Base-by-base conservation (phyloP, 2,329 filamentous ascomycete species). In the Pleurostoma richardsiae region DNA sequence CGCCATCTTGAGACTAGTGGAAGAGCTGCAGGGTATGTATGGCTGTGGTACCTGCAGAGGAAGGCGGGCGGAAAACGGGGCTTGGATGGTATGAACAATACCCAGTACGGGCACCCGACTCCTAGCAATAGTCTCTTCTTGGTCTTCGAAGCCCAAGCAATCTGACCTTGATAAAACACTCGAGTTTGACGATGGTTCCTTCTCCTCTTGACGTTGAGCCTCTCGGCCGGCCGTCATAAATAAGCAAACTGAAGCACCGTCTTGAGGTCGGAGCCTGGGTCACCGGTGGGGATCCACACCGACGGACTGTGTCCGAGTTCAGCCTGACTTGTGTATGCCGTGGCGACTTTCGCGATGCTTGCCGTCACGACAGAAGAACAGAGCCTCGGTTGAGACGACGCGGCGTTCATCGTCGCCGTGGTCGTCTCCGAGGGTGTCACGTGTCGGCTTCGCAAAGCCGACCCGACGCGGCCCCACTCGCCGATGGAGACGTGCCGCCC, bases 381-480 rank as follows among this genome's bases (percentile, higher is more conserved):
- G 19, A 19, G 19, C 19, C 19, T 19, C 19, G 19, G 19, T 19
- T 19, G 19, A 19, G 19, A 19, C 19, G 19, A 19, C 19, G 19
- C 19, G 19, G 10, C 4, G 19, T 28, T 3, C 29, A 29, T 41
- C 10, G 38, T 36, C 33, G n/a, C n/a, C 8, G 19, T 27, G 6
- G 29, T 38, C 10, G 40, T 3, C 27, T 30, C 30, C 27, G 19
- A 3, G 8, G n/a, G 5, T 5, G 30, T 47, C 45, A 47, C 41
- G 45, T 47, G 45, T 40, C 45, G 45, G 45, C 27, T 30, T 27
- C 29, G 4, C 6, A n/a, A 33, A 28, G 40, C 45, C 45, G 45
- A 47, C 33, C 41, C 36, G 26, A 29, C 4, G 11, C 45, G 45
- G 45, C 40, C 41, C 45, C 45, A 47, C 45, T 47, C 45, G 41